Evolutionary conservation across 2,329 filamentous ascomycete genomes (phyloP), one percentile per base, ranked within the genome.

Genomic region (Stagonosporopsis rhizophila): DNA sequence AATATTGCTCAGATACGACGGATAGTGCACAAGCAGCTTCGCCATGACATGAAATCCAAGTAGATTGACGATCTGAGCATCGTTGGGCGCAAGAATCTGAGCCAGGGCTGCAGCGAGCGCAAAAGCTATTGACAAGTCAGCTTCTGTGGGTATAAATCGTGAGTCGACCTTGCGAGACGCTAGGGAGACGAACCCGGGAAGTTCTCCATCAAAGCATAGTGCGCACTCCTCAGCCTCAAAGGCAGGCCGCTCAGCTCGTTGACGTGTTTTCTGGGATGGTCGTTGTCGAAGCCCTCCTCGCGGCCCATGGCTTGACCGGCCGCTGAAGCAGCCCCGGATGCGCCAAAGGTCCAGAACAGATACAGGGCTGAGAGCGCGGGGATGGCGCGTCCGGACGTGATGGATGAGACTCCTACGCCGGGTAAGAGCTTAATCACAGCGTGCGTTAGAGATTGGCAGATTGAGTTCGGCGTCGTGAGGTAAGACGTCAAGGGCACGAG

Each of bases 281-380:
- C 60, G 4, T 56, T 66, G 59, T 48, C 60, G 40, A 38, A 57
- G 49, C 20, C 63, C 6, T 62, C 59, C n/a, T 57, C 49, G 15
- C 61, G 61, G 32, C 46, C 56, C 65, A 67, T 66, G 23, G 65
- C 65, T 50, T 67, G 65, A 9, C 65, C 65, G 11, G 65, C 63
- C 6, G 58, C 65, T 4, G 63, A 66, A 7, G 58, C 47, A 7
- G 63, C 63, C 11, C 65, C 65, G 3, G 65, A 66, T 3, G 61
- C 61, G 25, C 65, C 65, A 11, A 67, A 67, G 0, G 65, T 63
- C 65, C 65, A 67, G 58, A 67, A 67, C 11, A 67, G 34, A 30
- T 67, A 66, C 8, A 67, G 40, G 5, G 63, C 58, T 8, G 59
- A 60, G 22, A 67, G 63, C 7, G 65, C 65, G 14, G 65, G 63